Base-by-base conservation (phyloP, 345 rosid genomes). In the Linum tenue region DNA sequence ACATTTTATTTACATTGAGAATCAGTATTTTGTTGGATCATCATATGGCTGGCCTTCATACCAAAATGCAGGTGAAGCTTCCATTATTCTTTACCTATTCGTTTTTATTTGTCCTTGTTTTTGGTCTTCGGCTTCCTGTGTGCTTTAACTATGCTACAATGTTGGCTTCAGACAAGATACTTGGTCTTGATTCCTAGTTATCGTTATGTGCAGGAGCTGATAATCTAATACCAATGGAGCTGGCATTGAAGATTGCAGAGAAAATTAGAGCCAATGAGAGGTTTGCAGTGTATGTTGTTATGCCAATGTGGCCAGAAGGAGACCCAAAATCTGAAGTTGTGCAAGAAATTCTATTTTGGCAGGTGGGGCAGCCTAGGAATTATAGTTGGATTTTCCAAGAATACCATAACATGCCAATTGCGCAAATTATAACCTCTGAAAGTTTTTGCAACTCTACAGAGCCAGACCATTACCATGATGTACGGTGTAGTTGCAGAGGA, bases 271-370 rank as follows among this genome's bases (percentile, higher is more conserved):
- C 97, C 15, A 80, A 77, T 16, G 91, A 94, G 80, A 88, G 95
- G 79, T 94, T 94, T 72, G 83, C 91, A 0, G 95, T 90, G 39
- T 94, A 94, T 78, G 67, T 94, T n/a, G 70, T 91, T 63, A 74
- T 94, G 63, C 99, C 99, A 2, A 63, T 94, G 90, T 94, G 99
- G 99, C 99, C 99, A 22, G 99, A 94, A 78, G 99, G 99, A 63
- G 96, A 91, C 70, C 97, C 99, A 35, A 84, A 80, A 64, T 58
- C 89, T 69, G 85, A 72, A 5, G 65, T 91, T 37, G 71, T 87
- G 82, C 99, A 91, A 82, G 99, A 94, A 84, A 91, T 94, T 76
- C 86, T 94, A 65, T 85, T 39, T 66, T 94, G 99, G 99, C 99
- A 94, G 97, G 99, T 94, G 77, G 16, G 4, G 38, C 37, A 39